phyloP scores from a whole-genome alignment of 2,329 filamentous ascomycete genomes.

The Colletotrichum sublineola region DNA sequence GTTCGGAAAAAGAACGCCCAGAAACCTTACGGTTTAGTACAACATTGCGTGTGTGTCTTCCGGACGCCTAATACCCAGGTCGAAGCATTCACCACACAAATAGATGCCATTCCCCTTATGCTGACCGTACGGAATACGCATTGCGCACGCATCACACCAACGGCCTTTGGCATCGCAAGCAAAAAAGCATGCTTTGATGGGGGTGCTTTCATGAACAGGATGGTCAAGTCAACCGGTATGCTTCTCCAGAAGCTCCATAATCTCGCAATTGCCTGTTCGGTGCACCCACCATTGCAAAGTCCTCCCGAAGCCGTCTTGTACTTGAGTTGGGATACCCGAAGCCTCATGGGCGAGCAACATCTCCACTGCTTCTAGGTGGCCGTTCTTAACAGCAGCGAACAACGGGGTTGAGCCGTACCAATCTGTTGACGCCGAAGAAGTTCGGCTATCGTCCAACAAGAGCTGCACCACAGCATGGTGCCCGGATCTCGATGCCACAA shows the following conservation, averaged over 20 bases:
- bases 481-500: not conserved
- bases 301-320: not conserved
- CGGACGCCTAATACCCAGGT: not conserved
- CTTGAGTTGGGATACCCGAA: not conserved
- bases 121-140: fast-evolving
- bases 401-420: not conserved
- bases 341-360: not conserved
- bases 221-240: not conserved
- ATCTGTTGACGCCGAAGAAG: not conserved
- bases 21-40: not conserved
- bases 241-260: not conserved
- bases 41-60: not conserved
- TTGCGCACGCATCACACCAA: not conserved
- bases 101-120: no score
- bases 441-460: not conserved
- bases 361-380: not conserved
- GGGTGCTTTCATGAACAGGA: not conserved
- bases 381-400: not conserved
- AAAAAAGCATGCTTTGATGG: not conserved
- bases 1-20: not conserved
- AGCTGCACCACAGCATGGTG: not conserved
- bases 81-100: not conserved
- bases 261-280: not conserved
- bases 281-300: not conserved
- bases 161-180: no score